Conservation (phyloP, 2,329 filamentous ascomycete genomes). For the Fusarium succisae region DNA sequence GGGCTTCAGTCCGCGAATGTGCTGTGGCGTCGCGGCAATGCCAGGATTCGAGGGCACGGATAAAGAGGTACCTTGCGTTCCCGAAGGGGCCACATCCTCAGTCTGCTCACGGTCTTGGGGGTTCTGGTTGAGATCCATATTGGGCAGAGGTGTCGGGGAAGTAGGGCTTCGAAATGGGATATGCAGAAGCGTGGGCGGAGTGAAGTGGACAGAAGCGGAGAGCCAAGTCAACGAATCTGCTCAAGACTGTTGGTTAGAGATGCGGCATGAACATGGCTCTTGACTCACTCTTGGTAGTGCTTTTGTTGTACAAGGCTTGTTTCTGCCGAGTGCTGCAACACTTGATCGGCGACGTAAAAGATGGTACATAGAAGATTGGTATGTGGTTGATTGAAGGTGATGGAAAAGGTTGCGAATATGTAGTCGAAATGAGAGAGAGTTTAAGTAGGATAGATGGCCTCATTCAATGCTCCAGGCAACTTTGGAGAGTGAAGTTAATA, state of each 20-base stretch:
- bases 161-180: too few species aligned
- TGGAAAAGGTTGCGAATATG: not conserved
- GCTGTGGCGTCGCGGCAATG: not conserved
- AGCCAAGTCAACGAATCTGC: not conserved
- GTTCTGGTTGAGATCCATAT: not conserved
- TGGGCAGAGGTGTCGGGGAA: not conserved
- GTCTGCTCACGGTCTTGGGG: not conserved
- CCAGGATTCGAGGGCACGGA: not conserved
- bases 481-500: not conserved
- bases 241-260: not conserved
- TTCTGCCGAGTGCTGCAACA: too few species aligned
- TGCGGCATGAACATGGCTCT: fast-evolving
- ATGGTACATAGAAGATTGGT: not conserved
- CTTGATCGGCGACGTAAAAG: not conserved
- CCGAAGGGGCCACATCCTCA: not conserved
- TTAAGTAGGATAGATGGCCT: not conserved
- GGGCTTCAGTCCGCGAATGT: not conserved
- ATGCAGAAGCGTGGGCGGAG: too few species aligned
- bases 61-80: not conserved
- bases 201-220: not conserved
- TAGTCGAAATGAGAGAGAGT: not conserved
- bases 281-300: not conserved
- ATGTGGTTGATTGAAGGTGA: not conserved
- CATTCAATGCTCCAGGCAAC: not conserved
- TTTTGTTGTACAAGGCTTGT: fast-evolving